Evolutionary conservation across 768 basidiomycete species (phyloP), one percentile per base, ranked within the genome.

Genomic region (Coprinellus aureogranulatus): DNA sequence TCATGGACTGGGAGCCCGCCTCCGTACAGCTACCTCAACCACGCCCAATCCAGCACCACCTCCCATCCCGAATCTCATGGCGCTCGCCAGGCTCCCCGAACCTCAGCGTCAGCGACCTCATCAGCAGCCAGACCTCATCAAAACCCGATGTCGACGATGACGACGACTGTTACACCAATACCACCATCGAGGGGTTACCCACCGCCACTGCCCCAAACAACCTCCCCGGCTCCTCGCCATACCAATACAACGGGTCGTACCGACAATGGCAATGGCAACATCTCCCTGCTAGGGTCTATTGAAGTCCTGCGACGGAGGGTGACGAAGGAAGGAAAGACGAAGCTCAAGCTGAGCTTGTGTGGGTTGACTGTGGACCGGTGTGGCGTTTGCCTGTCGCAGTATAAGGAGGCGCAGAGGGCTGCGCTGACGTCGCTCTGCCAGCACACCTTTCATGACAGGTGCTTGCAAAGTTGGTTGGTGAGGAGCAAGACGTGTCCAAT

Each of bases 381-480:
- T 69, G 81, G 85, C 40, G 85, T 90, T 50, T 92, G 90, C 67
- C 72, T 90, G 67, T 80, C 77, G 47, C 86, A 86, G 70, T 92
- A 89, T 72, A 84, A 75, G 70, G 76, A 72, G 8, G 80, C 71
- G 18, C 86, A 91, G 57, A 62, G 65, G 55, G 87, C 80, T 14
- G 80, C 80, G 31, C 64, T 88, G 69, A 79, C 81, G 3, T 80
- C 81, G 14, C 71, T 66, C 20, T 92, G 89, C 68, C 76, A 74
- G 60, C 89, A 91, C 72, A 75, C 80, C 67, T 86, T 84, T 64
- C 89, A 89, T 69, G 82, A 85, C 65, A 71, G 71, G 37, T 90
- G 89, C 72, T 77, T 87, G 60, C 73, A 69, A 55, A 77, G 75
- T 59, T 89, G 88, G 88, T 75, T 88, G 65, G 78, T 72, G 62